These are phyloP conservation scores for Sphaerosporella brunnea DNA, from an alignment of 495 filamentous ascomycete species.

Conservation along the genomic window DNA sequence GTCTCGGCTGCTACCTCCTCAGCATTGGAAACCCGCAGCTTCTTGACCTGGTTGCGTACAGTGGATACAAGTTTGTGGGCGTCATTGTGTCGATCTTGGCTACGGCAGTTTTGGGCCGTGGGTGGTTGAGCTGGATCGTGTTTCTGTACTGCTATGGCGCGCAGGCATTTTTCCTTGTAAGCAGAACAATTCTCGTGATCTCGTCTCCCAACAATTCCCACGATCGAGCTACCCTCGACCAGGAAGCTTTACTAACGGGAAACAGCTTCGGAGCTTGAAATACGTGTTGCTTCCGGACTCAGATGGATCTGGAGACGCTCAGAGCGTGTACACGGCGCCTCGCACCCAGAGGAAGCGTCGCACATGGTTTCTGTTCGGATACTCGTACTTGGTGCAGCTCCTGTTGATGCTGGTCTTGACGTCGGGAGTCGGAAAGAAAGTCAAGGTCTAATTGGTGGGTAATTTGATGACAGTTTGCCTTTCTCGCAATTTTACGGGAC, in stretches of 20 bases:
- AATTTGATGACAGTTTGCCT: too few species aligned
- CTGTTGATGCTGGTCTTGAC: constrained; percentile 87
- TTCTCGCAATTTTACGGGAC: too few species aligned
- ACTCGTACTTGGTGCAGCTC: constrained; percentile 84
- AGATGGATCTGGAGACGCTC: constrained; percentile 44
- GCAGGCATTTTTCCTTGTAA: constrained; percentile 86
- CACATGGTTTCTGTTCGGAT: constrained; percentile 89
- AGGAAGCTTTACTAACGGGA: neutral
- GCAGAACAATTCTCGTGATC: too few species aligned
- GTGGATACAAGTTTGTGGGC: constrained; percentile 96
- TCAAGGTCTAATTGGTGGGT: neutral
- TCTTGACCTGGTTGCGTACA: constrained; percentile 84
- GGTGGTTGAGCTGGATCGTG: constrained; percentile 71
- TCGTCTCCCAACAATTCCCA: too few species aligned
- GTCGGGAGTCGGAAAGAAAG: constrained; percentile 15
- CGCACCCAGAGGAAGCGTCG: constrained; percentile 61
- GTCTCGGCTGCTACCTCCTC: constrained; percentile 82
- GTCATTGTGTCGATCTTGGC: constrained; percentile 71
- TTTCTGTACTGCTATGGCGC: constrained; percentile 83
- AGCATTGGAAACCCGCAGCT: constrained; percentile 76
- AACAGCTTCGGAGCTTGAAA: constrained; percentile 78
- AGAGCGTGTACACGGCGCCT: constrained; percentile 52
- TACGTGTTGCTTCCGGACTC: constrained; percentile 88
- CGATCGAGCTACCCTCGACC: too few species aligned
- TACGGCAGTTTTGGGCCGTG: constrained; percentile 50